Base-by-base conservation (phyloP, 2,329 filamentous ascomycete species). In the Thielaviopsis ethacetica region DNA sequence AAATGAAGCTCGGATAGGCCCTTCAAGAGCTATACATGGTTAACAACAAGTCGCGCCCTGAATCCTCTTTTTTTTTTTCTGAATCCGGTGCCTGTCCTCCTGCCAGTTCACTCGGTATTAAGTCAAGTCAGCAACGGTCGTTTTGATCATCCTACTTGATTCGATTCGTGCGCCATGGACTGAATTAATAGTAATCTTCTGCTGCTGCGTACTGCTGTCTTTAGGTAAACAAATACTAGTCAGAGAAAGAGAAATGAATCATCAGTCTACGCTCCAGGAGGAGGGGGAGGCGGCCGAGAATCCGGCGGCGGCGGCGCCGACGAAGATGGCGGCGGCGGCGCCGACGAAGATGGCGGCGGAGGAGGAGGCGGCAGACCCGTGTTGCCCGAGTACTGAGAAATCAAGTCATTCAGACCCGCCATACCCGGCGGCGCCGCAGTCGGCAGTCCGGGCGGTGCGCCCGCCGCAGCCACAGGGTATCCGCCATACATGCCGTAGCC, bases 271-370 rank as follows among this genome's bases (percentile, higher is more conserved):
- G 75, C 74, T 65, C 75, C 75, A 61, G 75, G 74, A 63, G 82
- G 82, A 60, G 82, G 82, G 24, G 85, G 83, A 44, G 83, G 82
- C 60, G 83, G 78, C 63, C 81, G 82, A 63, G 75, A 75, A 58
- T 76, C 77, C 59, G 77, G 77, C 34, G 78, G 77, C 22, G 80
- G 77, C 5, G 80, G 77, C 59, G 76, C 73, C 24, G 76, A 68
- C 51, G 71, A 70, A 50, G 70, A 68, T 62, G 80, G 78, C 24
- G 80, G 79, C n/a, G 81, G 79, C 1, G 82, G 80, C 59, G 76
- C 73, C 24, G 76, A 68, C 51, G 71, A 70, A 50, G 70, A 68
- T 62, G 80, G 78, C 24, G 80, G 79, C n/a, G 81, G 79, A 1
- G 82, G 80, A 26, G 83, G 82, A 51, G 80, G 79, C 59, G 77